Evolutionary conservation across 371 early-diverging fungal genomes (phyloP).

Genomic region (Mortierella sp.): DNA sequence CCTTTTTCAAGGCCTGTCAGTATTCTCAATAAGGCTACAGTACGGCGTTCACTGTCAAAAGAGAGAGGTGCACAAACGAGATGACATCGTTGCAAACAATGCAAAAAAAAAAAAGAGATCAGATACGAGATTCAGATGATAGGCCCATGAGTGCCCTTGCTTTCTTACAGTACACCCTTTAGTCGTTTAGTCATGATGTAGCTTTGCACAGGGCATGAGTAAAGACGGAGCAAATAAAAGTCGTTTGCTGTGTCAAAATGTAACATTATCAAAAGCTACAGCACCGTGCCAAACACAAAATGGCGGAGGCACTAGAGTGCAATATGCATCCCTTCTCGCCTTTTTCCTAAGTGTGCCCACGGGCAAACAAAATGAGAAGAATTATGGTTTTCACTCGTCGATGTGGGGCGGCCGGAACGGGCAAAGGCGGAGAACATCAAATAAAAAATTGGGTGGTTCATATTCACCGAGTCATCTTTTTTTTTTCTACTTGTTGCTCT

Average conservation of each 20-base stretch:
- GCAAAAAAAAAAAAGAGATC: neutral
- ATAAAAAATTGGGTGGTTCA: neutral
- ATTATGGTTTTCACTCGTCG: neutral
- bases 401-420: slow-evolving; percentile 15
- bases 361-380: slow-evolving; percentile 17
- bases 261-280: neutral
- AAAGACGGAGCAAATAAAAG: no score
- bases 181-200: no score
- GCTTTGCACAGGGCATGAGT: no score
- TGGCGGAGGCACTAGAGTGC: no score
- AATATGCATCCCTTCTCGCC: neutral
- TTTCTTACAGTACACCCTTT: neutral
- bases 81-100: neutral
- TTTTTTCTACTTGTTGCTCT: neutral
- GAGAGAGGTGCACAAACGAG: no score
- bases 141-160: neutral
- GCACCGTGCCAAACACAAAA: neutral
- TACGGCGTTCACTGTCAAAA: neutral
- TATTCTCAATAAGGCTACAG: neutral
- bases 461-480: slow-evolving; percentile 11
- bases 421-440: slow-evolving; percentile 34
- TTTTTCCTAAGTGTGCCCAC: slow-evolving; percentile 20
- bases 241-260: neutral
- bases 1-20: neutral
- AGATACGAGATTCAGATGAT: neutral